Evolutionary conservation across 73 alveolate genomes (phyloP), one percentile per base, ranked within the genome.

Genomic region (Breviolum minutum): DNA sequence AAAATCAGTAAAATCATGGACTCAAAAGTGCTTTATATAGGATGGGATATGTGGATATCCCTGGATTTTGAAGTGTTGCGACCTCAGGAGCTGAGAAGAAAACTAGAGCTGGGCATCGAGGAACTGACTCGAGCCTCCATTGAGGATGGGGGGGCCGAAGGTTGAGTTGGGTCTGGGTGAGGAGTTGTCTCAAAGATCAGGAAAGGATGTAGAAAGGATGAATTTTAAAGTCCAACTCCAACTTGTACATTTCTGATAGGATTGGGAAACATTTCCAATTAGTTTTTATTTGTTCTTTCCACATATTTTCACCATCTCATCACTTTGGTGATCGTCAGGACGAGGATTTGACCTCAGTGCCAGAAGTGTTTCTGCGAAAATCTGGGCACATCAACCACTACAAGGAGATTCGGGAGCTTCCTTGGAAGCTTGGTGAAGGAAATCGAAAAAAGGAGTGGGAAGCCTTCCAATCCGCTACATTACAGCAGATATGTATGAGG

Each of bases 311-410:
- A 40, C 54, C 54, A 40, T 40, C 54, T 40, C 5, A 40, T 40
- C 54, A n/a, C 54, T 40, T 40, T n/a, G 32, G 19, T 4, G 40
- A 0, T 16, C 69, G 10, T 19, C 89, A 81, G 90, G 92, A 83
- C 74, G 96, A 90, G 29, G 96, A 90, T 32, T 63, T 90, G 40
- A 90, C 96, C 61, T 77, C 83, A 29, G 96, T 90, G 29, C 96
- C 96, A 29, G 96, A 90, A 87, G 96, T 90, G 77, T 90, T 71
- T 63, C 87, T 90, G 63, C 87, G 96, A 29, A 90, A 90, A 27
- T 71, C 88, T 8, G 96, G 96, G 63, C 96, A 90, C 96, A 90
- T 90, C 96, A 90, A 90, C 96, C 96, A 90, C 87, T 90, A 90
- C 96, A 90, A 90, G 87, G 96, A 48, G 87, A 40, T 40, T 40